Evolutionary conservation across 345 rosid genomes (phyloP), one percentile per base, ranked within the genome.

Genomic region (Trapa incisa): DNA sequence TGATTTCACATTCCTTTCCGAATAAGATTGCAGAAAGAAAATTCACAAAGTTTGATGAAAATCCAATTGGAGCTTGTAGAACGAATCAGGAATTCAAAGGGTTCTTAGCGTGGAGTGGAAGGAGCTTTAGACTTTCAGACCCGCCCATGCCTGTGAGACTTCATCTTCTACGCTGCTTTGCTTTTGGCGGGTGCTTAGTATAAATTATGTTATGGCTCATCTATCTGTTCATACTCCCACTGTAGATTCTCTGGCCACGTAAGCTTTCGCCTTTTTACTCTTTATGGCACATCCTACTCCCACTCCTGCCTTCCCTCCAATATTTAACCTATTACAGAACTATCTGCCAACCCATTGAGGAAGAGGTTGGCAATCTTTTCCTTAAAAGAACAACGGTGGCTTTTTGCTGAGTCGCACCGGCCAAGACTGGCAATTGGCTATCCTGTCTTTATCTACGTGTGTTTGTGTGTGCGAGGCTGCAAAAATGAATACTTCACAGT

Each of bases 71-170:
- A 22, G 29, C 29, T 22, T 22, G 29, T 22, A 22, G 29, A 22
- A 22, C 29, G 29, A 22, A 8, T 47, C 52, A 8, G 2, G 52
- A 47, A 52, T 2, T 4, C n/a, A 52, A 52, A 52, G 57, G 57
- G 29, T 79, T 73, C 80, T 76, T 77, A 68, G 73, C 83, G 75
- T 81, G 41, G 43, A 71, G 74, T n/a, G 71, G 57, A 81, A 81
- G 79, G 64, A 72, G 58, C 71, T 52, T 52, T 52, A 52, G 29
- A 3, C 48, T n/a, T n/a, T 64, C 29, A 22, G 29, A 22, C 0
- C 29, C 29, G 29, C 29, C 53, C 50, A 6, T 9, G 4, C 16
- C 29, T 14, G 16, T 16, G 67, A 65, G 67, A 67, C 61, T 52
- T 68, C 68, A 38, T 68, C 41, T 54, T 29, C 61, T 22, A 61